Base-by-base conservation (phyloP, 306 rosid species). In the Sphenostylis stenocarpa region DNA sequence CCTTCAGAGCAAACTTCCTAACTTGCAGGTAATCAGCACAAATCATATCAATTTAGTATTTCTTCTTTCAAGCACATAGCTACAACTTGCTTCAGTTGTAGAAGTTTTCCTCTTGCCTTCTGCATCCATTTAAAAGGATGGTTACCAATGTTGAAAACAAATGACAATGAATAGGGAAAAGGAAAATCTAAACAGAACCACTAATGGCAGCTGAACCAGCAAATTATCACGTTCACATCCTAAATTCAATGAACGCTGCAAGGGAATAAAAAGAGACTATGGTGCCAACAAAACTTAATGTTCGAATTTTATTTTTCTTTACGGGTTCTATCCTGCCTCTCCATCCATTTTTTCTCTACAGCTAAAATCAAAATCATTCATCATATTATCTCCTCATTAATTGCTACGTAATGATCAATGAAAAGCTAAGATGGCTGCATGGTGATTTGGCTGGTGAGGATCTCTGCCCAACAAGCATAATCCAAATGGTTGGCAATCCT, bases 51-150 rank as follows among this genome's bases (percentile, higher is more conserved):
- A 80, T 77, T 76, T 55, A 82, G 66, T 33, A 84, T 69, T 21
- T 81, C 91, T 23, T 89, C 93, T 85, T 91, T 85, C 88, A 95
- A 87, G 72, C 91, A 92, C 91, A 85, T 53, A 29, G 94, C 83
- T 71, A 93, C 66, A 31, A 85, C 76, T 34, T 79, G 89, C 80
- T 88, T 95, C 90, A 95, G 75, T 76, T 92, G 97, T 48, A 78
- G 81, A 89, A 90, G 78, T 91, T 92, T 93, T 38, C 86, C 83
- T 81, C 89, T 88, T 29, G 86, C 90, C 79, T 62, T 79, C 99
- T 95, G 97, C 90, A 81, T 39, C 64, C 45, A 70, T 70, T 69
- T 68, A 70, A 57, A 15, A 82, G 53, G 57, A 77, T 49, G 29
- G 67, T 48, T 21, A 28, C 34, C 38, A 20, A 56, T 41, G 31